These are phyloP conservation scores for Heimioporus sp. DNA, from an alignment of 768 basidiomycete genomes.

Conservation along the genomic window DNA sequence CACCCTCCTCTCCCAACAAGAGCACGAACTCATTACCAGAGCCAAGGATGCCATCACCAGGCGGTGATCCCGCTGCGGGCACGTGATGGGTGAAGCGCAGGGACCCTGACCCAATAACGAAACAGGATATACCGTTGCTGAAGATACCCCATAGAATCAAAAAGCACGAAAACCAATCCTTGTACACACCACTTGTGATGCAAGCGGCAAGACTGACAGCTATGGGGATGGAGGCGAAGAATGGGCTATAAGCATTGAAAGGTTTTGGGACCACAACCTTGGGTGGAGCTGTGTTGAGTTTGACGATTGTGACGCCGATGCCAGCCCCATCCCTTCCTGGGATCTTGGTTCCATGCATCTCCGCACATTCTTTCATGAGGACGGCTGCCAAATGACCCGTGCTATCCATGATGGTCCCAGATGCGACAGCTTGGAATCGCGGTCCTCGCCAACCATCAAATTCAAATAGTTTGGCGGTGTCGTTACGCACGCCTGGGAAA, in stretches of 20 bases:
- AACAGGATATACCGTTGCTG: constrained; percentile 31
- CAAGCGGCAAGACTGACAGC: constrained; percentile 27
- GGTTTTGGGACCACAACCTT: constrained; percentile 15
- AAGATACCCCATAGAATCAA: constrained; percentile 35
- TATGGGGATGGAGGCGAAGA: constrained; percentile 32
- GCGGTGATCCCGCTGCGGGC: constrained; percentile 24
- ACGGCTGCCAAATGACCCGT: constrained; percentile 32
- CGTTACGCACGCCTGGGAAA: constrained; percentile 32
- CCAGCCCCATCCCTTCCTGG: constrained; percentile 23
- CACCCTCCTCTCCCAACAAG: constrained; percentile 27
- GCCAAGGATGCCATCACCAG: constrained; percentile 31
- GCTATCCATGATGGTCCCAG: constrained; percentile 30
- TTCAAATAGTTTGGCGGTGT: constrained; percentile 32
- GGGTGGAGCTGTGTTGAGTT: constrained; percentile 22
- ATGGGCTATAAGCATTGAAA: constrained; percentile 15
- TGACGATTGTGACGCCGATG: constrained; percentile 27
- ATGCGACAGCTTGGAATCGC: constrained; percentile 29
- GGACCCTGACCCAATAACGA: constrained; percentile 32
- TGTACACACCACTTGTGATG: constrained; percentile 25
- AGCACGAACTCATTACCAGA: constrained; percentile 26
- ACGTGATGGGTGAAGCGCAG: constrained; percentile 26
- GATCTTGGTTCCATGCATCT: constrained; percentile 10
- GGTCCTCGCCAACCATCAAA: constrained; percentile 32
- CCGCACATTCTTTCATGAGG: constrained; percentile 25
- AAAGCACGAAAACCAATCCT: constrained; percentile 34